phyloP scores from a whole-genome alignment of 306 rosid species.

The Purshia tridentata region DNA sequence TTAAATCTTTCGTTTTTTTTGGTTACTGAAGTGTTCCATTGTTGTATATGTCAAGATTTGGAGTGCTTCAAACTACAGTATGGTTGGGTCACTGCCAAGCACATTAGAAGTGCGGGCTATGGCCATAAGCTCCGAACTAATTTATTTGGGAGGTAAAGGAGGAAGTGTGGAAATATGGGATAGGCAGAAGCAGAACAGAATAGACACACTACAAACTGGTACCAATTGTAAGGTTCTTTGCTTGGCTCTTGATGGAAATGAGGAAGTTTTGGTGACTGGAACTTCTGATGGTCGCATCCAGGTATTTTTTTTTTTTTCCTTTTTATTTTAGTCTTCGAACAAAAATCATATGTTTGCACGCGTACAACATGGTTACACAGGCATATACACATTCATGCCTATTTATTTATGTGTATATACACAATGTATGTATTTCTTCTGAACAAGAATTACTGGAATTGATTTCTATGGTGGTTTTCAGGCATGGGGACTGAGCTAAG shows the following conservation, averaged over 20 bases:
- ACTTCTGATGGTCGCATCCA: conserved; percentile 85
- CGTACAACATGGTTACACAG: not conserved
- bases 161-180: conserved; percentile 82
- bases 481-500: conserved; percentile 75
- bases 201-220: conserved; percentile 62
- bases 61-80: conserved; percentile 54
- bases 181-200: conserved; percentile 55
- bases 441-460: not conserved
- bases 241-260: conserved; percentile 64
- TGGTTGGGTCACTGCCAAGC: conserved; percentile 64
- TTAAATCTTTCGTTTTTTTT: not conserved
- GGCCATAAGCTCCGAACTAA: conserved; percentile 74
- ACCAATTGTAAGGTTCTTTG: conserved; percentile 63
- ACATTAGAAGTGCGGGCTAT: conserved; percentile 70
- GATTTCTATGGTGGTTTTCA: conserved; percentile 41
- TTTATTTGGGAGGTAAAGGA: conserved; percentile 84
- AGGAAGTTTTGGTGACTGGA: conserved; percentile 73
- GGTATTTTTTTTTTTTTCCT: conserved; percentile 36
- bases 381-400: not conserved
- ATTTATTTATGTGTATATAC: not conserved
- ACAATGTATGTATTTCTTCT: not conserved
- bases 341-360: not conserved
- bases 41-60: conserved; percentile 51
- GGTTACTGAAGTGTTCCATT: conserved; percentile 17
- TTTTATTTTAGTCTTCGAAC: not conserved